Conservation (phyloP, 1,284 basidiomycete species). For the Ganoderma leucocontextum region DNA sequence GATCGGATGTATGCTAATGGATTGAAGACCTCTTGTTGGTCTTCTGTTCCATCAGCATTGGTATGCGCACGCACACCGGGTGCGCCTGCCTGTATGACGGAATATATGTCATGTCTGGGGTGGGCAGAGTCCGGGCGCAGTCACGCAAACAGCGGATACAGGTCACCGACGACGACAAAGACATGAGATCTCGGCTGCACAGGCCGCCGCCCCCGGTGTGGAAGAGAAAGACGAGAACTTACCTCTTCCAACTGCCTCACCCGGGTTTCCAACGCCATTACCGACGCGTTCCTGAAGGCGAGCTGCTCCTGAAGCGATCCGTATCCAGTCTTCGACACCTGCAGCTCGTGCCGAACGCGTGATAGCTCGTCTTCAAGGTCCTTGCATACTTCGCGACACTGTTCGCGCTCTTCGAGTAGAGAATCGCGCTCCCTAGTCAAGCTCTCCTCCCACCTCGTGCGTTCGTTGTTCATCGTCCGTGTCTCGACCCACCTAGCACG, state of each 20-base stretch:
- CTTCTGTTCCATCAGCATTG: conserved; percentile 1
- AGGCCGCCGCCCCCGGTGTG: neutral
- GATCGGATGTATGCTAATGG: conserved; percentile 14
- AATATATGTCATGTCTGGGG: neutral
- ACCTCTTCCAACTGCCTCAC: conserved; percentile 19
- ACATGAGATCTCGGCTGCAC: neutral
- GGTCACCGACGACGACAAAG: neutral
- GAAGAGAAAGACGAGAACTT: neutral
- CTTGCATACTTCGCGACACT: neutral
- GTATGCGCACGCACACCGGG: neutral
- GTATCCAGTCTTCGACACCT: neutral
- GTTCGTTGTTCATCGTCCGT: neutral
- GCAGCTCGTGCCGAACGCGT: neutral
- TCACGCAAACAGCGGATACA: neutral
- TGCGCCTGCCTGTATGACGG: neutral
- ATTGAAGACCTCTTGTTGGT: conserved; percentile 13
- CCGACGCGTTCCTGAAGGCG: conserved; percentile 2
- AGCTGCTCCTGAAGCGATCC: conserved; percentile 10
- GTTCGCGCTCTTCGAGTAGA: neutral
- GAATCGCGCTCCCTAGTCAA: neutral
- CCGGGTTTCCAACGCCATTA: conserved; percentile 15
- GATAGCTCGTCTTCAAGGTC: neutral
- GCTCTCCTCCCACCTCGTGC: conserved; percentile 2
- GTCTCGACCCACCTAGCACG: conserved; percentile 5
- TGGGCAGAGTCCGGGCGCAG: neutral